A percentile compares a stretch with the other conserved stretches of the same genome.
These are phyloP conservation scores for Naganishia sp. DNA, from an alignment of 1,284 basidiomycete species.

Conservation along the genomic window DNA sequence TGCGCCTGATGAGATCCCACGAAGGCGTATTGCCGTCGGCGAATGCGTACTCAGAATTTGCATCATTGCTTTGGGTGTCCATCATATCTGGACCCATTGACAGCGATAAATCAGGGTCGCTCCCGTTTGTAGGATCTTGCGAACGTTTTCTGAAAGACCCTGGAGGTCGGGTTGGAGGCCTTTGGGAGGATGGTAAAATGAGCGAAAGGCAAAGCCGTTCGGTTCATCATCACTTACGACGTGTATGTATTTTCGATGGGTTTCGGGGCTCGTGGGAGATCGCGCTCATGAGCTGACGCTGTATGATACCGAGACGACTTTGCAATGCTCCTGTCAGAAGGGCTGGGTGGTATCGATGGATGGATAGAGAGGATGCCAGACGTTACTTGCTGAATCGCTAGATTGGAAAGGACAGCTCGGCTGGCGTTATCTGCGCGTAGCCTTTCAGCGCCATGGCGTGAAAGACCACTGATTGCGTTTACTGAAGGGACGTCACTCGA, in stretches of 20 bases:
- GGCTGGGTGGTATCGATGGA: background rate
- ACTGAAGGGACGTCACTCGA: background rate
- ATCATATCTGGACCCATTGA: too few species aligned
- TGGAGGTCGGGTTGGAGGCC: too few species aligned
- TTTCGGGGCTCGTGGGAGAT: background rate
- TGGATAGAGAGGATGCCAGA: conserved; percentile 24
- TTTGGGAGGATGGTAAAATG: background rate
- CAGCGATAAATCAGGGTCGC: too few species aligned
- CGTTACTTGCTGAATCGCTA: conserved; percentile 28
- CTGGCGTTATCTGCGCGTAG: background rate
- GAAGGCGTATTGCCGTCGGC: conserved; percentile 49
- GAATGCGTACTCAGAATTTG: too few species aligned
- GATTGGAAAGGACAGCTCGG: conserved; percentile 22
- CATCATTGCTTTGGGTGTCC: too few species aligned
- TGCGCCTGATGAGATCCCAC: conserved; percentile 87
- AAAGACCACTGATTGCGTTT: too few species aligned
- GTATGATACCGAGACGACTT: too few species aligned
- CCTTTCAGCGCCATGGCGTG: background rate
- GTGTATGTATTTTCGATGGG: background rate
- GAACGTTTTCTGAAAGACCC: background rate
- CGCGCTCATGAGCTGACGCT: too few species aligned
- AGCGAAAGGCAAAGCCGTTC: background rate
- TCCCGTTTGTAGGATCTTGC: background rate
- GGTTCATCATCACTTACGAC: background rate
- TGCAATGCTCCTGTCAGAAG: too few species aligned